Conservation (phyloP, 306 rosid species). For the Pueraria montana region DNA sequence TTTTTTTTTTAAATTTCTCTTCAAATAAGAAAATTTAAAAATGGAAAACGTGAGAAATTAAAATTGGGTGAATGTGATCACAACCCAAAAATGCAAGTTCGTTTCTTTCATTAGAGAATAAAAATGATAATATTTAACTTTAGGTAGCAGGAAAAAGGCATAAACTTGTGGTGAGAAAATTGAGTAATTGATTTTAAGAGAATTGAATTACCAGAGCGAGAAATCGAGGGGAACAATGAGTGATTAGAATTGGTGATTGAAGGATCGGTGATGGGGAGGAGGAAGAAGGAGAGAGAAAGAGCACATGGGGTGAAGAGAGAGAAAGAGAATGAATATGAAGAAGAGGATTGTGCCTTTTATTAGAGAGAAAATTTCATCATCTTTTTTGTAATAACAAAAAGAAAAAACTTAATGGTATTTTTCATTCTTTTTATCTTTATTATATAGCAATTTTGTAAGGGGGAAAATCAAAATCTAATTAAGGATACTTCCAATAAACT, state of each 20-base stretch:
- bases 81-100: constrained; percentile 55
- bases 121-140: constrained; percentile 45
- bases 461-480: neutral
- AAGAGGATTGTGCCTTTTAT: constrained; percentile 57
- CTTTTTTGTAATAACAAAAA: constrained; percentile 11
- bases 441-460: neutral
- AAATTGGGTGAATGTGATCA: constrained; percentile 45
- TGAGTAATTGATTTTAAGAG: neutral
- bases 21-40: constrained; percentile 14
- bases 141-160: constrained; percentile 37
- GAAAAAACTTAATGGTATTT: neutral
- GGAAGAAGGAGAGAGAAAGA: constrained; percentile 48
- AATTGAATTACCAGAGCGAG: constrained; percentile 43
- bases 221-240: constrained; percentile 39
- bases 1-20: neutral
- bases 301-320: constrained; percentile 51
- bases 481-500: neutral
- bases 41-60: constrained; percentile 35
- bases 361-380: constrained; percentile 48
- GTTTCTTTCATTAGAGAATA: constrained; percentile 43
- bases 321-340: constrained; percentile 50
- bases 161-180: constrained; percentile 39
- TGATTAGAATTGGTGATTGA: constrained; percentile 53
- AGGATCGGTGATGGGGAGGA: constrained; percentile 48
- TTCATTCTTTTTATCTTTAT: neutral